Evolutionary conservation across 2,329 filamentous ascomycete genomes (phyloP), one percentile per base, ranked within the genome.

Genomic region (Chalaropsis thielavioides): DNA sequence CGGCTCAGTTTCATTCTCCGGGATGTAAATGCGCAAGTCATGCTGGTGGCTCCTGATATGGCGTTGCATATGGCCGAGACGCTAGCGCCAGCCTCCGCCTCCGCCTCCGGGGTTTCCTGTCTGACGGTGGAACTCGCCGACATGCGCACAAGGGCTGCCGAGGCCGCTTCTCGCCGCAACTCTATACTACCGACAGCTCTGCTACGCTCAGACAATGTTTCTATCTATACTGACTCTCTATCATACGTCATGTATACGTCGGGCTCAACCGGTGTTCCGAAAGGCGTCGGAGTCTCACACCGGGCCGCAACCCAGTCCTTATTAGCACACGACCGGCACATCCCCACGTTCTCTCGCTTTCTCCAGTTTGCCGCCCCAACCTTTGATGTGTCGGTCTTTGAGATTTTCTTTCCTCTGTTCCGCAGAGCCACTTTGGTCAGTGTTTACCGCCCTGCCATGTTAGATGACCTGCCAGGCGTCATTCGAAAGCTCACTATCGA

Each of bases 221-320:
- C 13, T 11, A 63, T 43, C 7, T 11, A 49, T 13, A 35, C 75
- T 0, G 70, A 76, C 1, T 76, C 81, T 67, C 73, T 92, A 27
- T 90, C 92, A 27, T 96, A 96, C 76, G 83, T 96, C 67, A 91
- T 96, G 84, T 96, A 95, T 73, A 96, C 92, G 0, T 95, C 90
- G 58, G 91, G 91, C 2, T 95, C 90, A 4, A 96, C 91, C 0
- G 92, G 92, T 13, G 84, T 85, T 3, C 92, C 92, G 0, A 96
- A 96, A 76, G 92, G 91, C 0, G 92, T 96, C 27, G 82, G 83
- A 1, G 79, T 96, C 38, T 90, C 90, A 38, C 92, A 96, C 75
- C 76, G 79, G 35, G 89, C 92, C 17, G 90, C 82, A 7, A 88
- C 89, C 0, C 92, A 96, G 73, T 90, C 88, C 65, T 75, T 96